These are phyloP conservation scores for Colletotrichum spaethianum DNA, from an alignment of 2,329 filamentous ascomycete species.

Conservation along the genomic window DNA sequence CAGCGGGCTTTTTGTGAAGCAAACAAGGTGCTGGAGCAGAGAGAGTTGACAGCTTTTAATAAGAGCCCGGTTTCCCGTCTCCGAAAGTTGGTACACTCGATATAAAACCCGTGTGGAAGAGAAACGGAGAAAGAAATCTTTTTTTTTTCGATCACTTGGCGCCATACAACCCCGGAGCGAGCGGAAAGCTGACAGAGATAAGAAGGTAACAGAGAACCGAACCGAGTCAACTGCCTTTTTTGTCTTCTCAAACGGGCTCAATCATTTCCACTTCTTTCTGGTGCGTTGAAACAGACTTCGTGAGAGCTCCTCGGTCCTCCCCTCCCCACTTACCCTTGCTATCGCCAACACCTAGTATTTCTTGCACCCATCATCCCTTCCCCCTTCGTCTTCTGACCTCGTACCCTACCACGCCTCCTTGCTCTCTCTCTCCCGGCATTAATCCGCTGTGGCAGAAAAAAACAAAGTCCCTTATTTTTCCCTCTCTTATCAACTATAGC, in stretches of 20 bases:
- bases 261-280: slow-evolving; percentile 19
- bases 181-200: slow-evolving; percentile 1
- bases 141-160: background rate
- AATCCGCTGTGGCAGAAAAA: background rate
- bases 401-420: background rate
- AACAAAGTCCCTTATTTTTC: background rate
- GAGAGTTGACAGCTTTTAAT: background rate
- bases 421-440: background rate
- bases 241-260: slow-evolving; percentile 4
- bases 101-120: background rate
- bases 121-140: background rate
- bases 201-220: background rate
- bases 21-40: background rate
- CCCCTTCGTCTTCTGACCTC: slow-evolving; percentile 3
- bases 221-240: slow-evolving; percentile 16
- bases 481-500: background rate
- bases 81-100: background rate
- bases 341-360: background rate
- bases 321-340: background rate
- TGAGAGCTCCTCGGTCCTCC: slow-evolving; percentile 30
- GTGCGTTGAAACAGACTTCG: slow-evolving; percentile 35
- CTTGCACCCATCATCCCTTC: slow-evolving; percentile 8
- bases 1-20: background rate
- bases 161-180: background rate
- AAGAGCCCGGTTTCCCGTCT: background rate